Conservation (phyloP, 306 rosid genomes). For the Medicago lupulina region DNA sequence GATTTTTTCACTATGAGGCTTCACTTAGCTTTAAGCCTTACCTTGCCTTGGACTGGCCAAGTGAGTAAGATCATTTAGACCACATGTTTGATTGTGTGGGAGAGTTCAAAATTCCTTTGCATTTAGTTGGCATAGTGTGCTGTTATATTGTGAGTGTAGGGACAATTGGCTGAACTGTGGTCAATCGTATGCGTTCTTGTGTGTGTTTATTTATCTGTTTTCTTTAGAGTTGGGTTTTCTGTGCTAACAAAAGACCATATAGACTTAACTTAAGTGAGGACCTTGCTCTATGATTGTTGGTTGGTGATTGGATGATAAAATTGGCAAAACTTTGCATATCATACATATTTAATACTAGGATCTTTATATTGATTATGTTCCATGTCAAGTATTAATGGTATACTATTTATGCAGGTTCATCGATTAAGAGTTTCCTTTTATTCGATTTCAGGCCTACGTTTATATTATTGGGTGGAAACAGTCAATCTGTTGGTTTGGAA, state of each 20-base stretch:
- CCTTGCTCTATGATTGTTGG: conserved; percentile 26
- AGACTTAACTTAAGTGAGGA: conserved; percentile 3
- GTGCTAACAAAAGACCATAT: neutral
- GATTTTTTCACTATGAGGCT: too few relatives aligned
- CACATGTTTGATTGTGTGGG: too few relatives aligned
- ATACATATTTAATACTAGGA: neutral
- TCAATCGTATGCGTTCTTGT: neutral
- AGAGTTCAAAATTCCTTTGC: too few relatives aligned
- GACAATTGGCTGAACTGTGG: too few relatives aligned
- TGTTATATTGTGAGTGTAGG: too few relatives aligned
- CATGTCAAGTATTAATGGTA: conserved; percentile 1
- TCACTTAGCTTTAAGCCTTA: too few relatives aligned
- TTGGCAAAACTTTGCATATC: conserved; percentile 5
- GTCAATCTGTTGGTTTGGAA: conserved; percentile 38
- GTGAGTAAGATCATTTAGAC: too few relatives aligned
- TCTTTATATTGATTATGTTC: conserved; percentile 19
- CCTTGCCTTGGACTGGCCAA: too few relatives aligned
- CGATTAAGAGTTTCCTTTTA: conserved; percentile 9
- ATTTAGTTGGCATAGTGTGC: too few relatives aligned
- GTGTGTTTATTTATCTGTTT: neutral
- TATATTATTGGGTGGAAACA: conserved; percentile 36
- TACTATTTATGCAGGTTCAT: conserved; percentile 42
- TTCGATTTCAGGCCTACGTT: conserved; percentile 31
- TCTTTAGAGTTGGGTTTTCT: neutral
- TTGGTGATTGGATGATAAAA: conserved; percentile 21